These are phyloP conservation scores for Insectozyma bohioensis DNA, from an alignment of 1,139 yeast genomes.

Conservation along the genomic window DNA sequence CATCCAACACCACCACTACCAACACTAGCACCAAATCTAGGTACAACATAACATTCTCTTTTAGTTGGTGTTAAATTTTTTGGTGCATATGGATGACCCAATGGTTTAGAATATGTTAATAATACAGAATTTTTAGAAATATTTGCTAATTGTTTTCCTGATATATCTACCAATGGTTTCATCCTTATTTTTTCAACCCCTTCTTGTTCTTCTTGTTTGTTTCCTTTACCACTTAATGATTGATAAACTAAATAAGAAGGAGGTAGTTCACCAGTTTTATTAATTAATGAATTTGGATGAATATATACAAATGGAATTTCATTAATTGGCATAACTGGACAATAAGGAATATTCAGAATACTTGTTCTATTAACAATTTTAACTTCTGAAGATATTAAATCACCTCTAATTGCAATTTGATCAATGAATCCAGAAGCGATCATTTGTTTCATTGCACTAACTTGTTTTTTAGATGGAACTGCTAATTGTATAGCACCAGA, in stretches of 20 bases:
- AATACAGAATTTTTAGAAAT: conserved; percentile 73
- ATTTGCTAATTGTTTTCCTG: conserved; percentile 73
- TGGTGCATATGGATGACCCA: conserved; percentile 89
- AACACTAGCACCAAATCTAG: conserved; percentile 81
- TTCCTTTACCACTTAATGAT: conserved; percentile 51
- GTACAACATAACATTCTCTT: conserved; percentile 87
- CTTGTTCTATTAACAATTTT: conserved; percentile 56
- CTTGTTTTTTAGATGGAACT: conserved; percentile 69
- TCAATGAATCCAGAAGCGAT: conserved; percentile 91
- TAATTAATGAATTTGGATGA: conserved; percentile 72
- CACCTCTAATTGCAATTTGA: conserved; percentile 85
- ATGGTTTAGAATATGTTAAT: conserved; percentile 83
- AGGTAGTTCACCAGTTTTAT: conserved; percentile 58
- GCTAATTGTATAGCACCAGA: conserved; percentile 50
- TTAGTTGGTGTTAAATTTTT: conserved; percentile 60
- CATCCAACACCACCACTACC: conserved; percentile 89
- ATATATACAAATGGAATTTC: conserved; percentile 63
- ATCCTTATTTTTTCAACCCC: conserved; percentile 56
- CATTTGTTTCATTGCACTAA: conserved; percentile 85
- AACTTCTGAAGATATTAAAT: conserved; percentile 64
- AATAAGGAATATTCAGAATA: conserved; percentile 69
- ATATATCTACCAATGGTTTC: conserved; percentile 73
- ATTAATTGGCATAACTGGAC: conserved; percentile 60
- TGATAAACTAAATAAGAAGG: conserved; percentile 77
- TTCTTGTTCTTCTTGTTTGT: conserved; percentile 30